Percentiles rank a stretch among this genome's conserved stretches.
Evolutionary conservation across 345 rosid genomes (phyloP).

Genomic region (Pistacia integerrima): DNA sequence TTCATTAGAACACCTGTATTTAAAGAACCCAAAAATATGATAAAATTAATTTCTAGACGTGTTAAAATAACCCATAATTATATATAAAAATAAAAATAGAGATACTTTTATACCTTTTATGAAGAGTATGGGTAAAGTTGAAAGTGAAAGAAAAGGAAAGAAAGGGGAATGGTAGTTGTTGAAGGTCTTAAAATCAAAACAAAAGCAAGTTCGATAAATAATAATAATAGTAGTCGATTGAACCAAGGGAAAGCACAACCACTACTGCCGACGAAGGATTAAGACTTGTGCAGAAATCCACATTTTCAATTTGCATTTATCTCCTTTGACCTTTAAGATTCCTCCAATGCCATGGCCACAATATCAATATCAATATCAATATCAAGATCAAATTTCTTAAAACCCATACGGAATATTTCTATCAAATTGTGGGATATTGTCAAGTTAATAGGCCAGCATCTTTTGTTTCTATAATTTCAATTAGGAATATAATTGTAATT

Average conservation of each 20-base stretch:
- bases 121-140: too few relatives aligned
- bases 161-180: not conserved
- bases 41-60: too few relatives aligned
- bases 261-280: not conserved
- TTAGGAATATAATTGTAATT: too few relatives aligned
- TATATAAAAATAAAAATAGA: too few relatives aligned
- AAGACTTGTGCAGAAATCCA: conserved; percentile 13
- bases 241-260: conserved; percentile 6
- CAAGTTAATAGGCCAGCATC: too few relatives aligned
- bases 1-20: too few relatives aligned
- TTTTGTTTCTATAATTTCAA: too few relatives aligned
- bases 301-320: not conserved
- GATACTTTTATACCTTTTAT: too few relatives aligned
- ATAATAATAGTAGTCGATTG: not conserved
- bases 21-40: too few relatives aligned
- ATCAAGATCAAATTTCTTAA: not conserved
- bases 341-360: not conserved
- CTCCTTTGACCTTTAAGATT: conserved; percentile 17
- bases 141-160: not conserved
- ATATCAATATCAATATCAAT: too few relatives aligned
- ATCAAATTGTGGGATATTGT: not conserved
- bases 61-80: too few relatives aligned
- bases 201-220: not conserved
- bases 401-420: not conserved
- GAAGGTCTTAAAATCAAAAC: not conserved